Evolutionary conservation across 1,139 yeast genomes (phyloP).

Genomic region (Lodderomyces orthopsilosis): DNA sequence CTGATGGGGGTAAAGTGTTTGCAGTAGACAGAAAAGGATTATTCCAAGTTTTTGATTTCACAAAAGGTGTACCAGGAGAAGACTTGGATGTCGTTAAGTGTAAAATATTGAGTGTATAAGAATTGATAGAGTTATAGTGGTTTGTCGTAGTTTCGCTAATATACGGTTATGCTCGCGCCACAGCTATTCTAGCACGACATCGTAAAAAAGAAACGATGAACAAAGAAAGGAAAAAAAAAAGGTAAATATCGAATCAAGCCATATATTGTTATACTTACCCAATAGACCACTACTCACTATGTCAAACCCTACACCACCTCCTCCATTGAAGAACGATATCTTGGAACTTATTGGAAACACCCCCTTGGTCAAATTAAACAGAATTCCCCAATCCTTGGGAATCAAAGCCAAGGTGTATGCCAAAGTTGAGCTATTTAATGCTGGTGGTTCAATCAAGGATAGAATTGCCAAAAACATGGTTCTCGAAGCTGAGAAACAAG

Average conservation of each 20-base stretch:
- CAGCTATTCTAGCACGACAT: not conserved
- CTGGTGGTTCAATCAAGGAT: constrained; percentile 71
- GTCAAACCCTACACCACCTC: constrained; percentile 19
- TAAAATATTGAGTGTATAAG: constrained; percentile 44
- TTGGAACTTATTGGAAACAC: constrained; percentile 81
- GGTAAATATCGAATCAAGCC: not conserved
- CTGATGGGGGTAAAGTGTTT: constrained; percentile 77
- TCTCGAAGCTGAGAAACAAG: constrained; percentile 77
- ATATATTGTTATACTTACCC: not conserved
- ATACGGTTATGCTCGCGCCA: constrained; percentile 3
- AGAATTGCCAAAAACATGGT: constrained; percentile 68
- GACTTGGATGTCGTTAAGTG: constrained; percentile 79
- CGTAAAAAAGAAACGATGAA: constrained; percentile 1
- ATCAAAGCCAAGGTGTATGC: constrained; percentile 62
- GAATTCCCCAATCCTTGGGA: constrained; percentile 74
- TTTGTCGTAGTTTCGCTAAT: not conserved
- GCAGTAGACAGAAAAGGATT: constrained; percentile 79
- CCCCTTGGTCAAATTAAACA: constrained; percentile 71
- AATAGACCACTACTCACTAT: not conserved
- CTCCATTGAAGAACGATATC: constrained; percentile 37
- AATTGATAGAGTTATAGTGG: too few species aligned
- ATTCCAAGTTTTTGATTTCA: constrained; percentile 77
- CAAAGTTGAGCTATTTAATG: constrained; percentile 64
- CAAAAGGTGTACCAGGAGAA: constrained; percentile 75
- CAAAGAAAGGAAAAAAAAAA: constrained; percentile 6